phyloP scores from a whole-genome alignment of 2,329 filamentous ascomycete species.

The Colletotrichum sp. region DNA sequence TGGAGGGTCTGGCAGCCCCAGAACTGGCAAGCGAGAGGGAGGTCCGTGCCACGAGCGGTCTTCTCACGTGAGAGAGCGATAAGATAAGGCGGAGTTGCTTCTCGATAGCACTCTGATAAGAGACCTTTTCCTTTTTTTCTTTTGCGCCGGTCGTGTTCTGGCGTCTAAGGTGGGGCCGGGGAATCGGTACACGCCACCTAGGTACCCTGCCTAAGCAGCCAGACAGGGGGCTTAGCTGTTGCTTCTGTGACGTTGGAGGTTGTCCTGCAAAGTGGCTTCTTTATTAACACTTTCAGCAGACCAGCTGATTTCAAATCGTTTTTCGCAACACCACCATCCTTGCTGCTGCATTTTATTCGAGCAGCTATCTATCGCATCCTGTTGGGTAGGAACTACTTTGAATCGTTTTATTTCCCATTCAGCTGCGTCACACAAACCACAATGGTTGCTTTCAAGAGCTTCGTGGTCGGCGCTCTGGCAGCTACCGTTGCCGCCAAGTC shows the following conservation, averaged over 20 bases:
- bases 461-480: conserved; percentile 61
- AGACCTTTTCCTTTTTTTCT: not conserved
- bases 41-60: not conserved
- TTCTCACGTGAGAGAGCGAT: not conserved
- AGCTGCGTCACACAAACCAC: conserved; percentile 20
- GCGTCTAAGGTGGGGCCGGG: not conserved
- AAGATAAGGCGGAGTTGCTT: not conserved
- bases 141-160: not conserved
- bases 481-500: conserved; percentile 70
- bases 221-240: not conserved
- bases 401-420: not conserved
- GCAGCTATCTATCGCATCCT: conserved; percentile 6
- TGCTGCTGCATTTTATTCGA: not conserved
- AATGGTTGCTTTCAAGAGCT: conserved; percentile 65
- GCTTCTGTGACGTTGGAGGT: conserved; percentile 12
- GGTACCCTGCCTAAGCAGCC: not conserved
- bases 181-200: not conserved
- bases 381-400: not conserved
- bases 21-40: not conserved
- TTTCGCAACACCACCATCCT: not conserved
- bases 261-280: conserved; percentile 40
- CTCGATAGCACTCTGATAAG: not conserved
- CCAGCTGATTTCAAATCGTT: conserved; percentile 39
- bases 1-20: conserved; percentile 24
- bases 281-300: conserved; percentile 20